These are phyloP conservation scores for Aspergillus clavatus DNA, from an alignment of 2,329 filamentous ascomycete genomes.

Conservation along the genomic window DNA sequence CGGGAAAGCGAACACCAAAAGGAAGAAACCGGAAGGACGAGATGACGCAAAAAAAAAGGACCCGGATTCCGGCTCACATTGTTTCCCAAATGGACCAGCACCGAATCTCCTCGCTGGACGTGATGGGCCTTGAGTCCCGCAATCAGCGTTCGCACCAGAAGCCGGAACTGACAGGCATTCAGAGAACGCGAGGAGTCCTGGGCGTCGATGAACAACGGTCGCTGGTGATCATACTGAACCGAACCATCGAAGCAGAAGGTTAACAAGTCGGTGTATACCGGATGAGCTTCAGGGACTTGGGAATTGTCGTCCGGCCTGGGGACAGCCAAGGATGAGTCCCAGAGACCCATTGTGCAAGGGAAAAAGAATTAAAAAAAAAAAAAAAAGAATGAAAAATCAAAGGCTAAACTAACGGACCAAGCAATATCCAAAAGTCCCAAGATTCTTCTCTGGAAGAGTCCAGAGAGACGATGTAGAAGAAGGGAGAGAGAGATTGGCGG, in stretches of 20 bases:
- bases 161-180: constrained; percentile 31
- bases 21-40: neutral
- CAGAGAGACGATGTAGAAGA: no score
- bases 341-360: constrained; percentile 20
- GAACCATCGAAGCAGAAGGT: constrained; percentile 39
- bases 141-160: constrained; percentile 36
- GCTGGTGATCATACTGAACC: constrained; percentile 31
- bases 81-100: constrained; percentile 41
- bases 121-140: constrained; percentile 38
- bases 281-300: constrained; percentile 3
- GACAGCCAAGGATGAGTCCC: constrained; percentile 19
- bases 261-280: constrained; percentile 37
- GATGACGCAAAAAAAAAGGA: no score
- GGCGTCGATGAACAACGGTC: constrained; percentile 42
- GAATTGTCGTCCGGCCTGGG: constrained; percentile 8
- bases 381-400: neutral
- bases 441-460: no score
- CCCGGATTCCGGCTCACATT: no score
- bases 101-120: constrained; percentile 40
- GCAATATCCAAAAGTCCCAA: no score
- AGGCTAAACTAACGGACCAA: neutral
- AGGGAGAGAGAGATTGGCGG: no score
- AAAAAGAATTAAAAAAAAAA: constrained; percentile 3
- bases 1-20: no score
- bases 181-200: constrained; percentile 35